Evolutionary conservation across 805 yeast species (phyloP), one percentile per base, ranked within the genome.

Genomic region (Huiozyma naganishii): DNA sequence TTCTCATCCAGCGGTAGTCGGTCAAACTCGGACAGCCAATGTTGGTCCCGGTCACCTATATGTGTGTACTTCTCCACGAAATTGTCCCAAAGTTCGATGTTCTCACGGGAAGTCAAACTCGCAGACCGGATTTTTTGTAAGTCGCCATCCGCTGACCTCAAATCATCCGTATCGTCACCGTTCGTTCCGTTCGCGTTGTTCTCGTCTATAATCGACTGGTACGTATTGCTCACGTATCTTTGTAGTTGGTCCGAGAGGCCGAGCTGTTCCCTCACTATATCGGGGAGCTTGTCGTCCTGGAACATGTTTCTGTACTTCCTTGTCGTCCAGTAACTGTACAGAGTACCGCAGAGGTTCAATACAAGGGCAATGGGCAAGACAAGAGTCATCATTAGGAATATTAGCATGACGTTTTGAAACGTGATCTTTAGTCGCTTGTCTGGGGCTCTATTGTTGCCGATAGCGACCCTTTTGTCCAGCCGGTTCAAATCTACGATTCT

Each of bases 1-100:
- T 66, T 64, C 1, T 58, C 45, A 45, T 64, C 69, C 44, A 74
- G 49, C 6, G 70, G 64, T 32, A 69, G 45, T 7, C 45, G 40
- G 3, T 51, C 41, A 33, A 55, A 56, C 1, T 37, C 45, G 6
- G 46, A 33, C 7, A 48, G 41, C 51, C 49, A 52, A 1, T 29
- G n/a, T 6, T 37, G 38, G 27, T 43, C 36, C 4, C 6, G 53
- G 47, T 35, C 50, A 45, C 42, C 48, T 55, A 51, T 53, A 1
- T 30, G 40, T 1, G 57, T 49, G 37, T 63, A 59, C 30, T 54
- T 55, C 3, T 43, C 40, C 11, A 62, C 51, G 30, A 65, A 62
- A 6, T 48, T 47, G 10, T 49, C 47, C 60, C 64, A 58, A 6
- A 44, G 39, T n/a, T 48, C 23, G 40, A 50, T 40, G 27, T 45